Evolutionary conservation across 768 basidiomycete species (phyloP).

Genomic region (Kwoniella botswanensis): DNA sequence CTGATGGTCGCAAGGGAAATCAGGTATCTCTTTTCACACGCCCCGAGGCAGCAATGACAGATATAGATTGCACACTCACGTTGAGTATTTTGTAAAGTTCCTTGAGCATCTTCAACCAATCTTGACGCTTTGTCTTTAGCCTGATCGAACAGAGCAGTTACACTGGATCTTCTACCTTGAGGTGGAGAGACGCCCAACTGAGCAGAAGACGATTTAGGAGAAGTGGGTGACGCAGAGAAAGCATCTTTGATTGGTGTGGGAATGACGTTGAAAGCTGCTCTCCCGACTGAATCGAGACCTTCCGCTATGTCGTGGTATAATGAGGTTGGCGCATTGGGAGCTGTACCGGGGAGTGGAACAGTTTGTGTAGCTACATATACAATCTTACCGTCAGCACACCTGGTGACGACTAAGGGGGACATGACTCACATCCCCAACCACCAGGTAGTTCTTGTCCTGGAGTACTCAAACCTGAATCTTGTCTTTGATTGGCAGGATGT

Average conservation of each 20-base stretch:
- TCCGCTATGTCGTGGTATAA: conserved; percentile 49
- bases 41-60: neutral
- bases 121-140: conserved; percentile 38
- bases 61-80: conserved; percentile 5
- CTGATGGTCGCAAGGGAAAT: neutral
- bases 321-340: conserved; percentile 35
- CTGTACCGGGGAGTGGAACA: conserved; percentile 35
- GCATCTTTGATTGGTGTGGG: conserved; percentile 45
- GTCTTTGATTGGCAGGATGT: neutral
- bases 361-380: conserved; percentile 26
- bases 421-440: conserved; percentile 47
- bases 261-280: conserved; percentile 43
- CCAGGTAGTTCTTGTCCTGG: conserved; percentile 50
- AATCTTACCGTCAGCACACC: too few species aligned
- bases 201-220: conserved; percentile 4
- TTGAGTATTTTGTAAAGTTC: conserved; percentile 30
- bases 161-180: conserved; percentile 16
- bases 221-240: conserved; percentile 27
- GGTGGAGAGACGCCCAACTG: conserved; percentile 12
- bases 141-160: conserved; percentile 26
- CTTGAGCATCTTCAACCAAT: conserved; percentile 29
- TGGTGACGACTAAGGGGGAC: too few species aligned
- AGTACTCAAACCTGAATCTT: conserved; percentile 28
- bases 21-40: neutral
- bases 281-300: conserved; percentile 43